Evolutionary conservation across 768 basidiomycete genomes (phyloP).

Genomic region (Russula emetica): DNA sequence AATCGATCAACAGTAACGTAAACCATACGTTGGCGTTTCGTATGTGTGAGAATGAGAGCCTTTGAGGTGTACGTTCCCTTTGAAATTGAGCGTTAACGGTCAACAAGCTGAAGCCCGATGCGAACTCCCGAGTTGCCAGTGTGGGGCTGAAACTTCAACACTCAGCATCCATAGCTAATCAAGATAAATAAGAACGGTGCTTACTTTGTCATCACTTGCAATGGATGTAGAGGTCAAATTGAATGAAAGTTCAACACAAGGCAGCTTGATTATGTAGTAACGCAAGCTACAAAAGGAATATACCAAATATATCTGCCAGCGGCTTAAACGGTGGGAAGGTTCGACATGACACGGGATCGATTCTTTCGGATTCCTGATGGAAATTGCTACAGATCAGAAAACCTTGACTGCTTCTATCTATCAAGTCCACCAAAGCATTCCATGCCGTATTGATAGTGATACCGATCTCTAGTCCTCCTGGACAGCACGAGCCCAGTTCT

Average conservation of each 20-base stretch:
- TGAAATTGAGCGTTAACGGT: background rate
- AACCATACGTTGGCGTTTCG: conserved; percentile 39
- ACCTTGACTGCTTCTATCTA: conserved; percentile 35
- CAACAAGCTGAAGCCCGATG: conserved; percentile 2
- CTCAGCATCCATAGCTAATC: conserved; percentile 44
- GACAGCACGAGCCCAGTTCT: conserved; percentile 31
- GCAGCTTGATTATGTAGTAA: conserved; percentile 37
- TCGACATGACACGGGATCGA: background rate
- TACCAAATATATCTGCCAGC: conserved; percentile 30
- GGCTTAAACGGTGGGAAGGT: conserved; percentile 40
- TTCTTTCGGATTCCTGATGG: conserved; percentile 31
- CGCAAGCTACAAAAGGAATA: conserved; percentile 27
- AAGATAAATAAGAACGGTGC: conserved; percentile 14
- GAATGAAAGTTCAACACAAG: conserved; percentile 31
- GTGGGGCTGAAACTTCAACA: conserved; percentile 43
- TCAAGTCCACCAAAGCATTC: conserved; percentile 34
- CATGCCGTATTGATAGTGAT: conserved; percentile 24
- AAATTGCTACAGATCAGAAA: conserved; percentile 31
- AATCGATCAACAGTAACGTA: conserved; percentile 30
- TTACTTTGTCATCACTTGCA: conserved; percentile 17
- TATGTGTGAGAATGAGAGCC: conserved; percentile 29
- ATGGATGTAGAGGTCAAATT: background rate
- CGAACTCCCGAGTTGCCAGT: conserved; percentile 41
- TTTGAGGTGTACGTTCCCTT: conserved; percentile 20
- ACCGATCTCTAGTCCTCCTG: no score